Evolutionary conservation across 805 yeast genomes (phyloP).

Genomic region (Spathaspora boniae): DNA sequence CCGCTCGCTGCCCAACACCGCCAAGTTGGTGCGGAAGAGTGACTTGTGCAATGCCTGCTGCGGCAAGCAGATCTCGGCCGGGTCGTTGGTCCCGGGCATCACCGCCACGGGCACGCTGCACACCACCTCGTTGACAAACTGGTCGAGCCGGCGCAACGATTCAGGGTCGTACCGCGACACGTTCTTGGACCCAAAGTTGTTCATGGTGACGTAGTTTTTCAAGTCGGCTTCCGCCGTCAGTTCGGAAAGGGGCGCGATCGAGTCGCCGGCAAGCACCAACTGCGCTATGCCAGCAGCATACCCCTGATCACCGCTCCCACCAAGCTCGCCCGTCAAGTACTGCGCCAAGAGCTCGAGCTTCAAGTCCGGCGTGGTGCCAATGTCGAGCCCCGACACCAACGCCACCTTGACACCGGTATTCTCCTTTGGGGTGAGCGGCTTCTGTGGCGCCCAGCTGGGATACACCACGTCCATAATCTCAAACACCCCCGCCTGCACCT

Average conservation of each 20-base stretch:
- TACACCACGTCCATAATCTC: slow-evolving; percentile 76
- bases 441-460: slow-evolving; percentile 64
- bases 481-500: slow-evolving; percentile 76
- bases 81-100: slow-evolving; percentile 85
- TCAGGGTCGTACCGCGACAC: slow-evolving; percentile 48
- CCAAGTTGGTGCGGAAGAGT: slow-evolving; percentile 50
- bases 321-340: slow-evolving; percentile 69
- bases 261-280: slow-evolving; percentile 72
- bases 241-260: slow-evolving; percentile 38
- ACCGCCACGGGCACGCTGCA: slow-evolving; percentile 64
- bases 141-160: slow-evolving; percentile 55
- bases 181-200: slow-evolving; percentile 50
- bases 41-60: slow-evolving; percentile 88
- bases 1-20: slow-evolving; percentile 30
- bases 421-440: slow-evolving; percentile 19
- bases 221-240: slow-evolving; percentile 20
- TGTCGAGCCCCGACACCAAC: slow-evolving; percentile 70
- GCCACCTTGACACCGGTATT: slow-evolving; percentile 51
- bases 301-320: slow-evolving; percentile 24
- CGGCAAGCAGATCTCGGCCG: slow-evolving; percentile 80
- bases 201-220: slow-evolving; percentile 29
- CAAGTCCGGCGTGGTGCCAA: slow-evolving; percentile 47
- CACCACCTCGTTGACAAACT: slow-evolving; percentile 53
- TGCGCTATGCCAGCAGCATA: slow-evolving; percentile 37
- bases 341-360: slow-evolving; percentile 61